Conservation (phyloP, 225 moss, liverwort and hornwort species). For the Pseudoscleropodium purum region DNA sequence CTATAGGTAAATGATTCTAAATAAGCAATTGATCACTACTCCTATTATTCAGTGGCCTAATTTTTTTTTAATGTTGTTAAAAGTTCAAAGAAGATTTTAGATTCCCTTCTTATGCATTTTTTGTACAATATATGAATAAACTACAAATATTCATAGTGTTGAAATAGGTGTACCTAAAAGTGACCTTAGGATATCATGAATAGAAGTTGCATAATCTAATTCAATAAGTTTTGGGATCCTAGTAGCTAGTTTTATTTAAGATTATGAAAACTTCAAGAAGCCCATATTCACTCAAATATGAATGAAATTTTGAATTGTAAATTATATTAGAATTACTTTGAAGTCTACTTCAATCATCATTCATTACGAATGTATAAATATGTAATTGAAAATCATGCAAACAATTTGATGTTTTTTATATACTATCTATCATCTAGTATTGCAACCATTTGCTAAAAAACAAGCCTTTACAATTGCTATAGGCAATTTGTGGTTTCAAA, state of each 20-base stretch:
- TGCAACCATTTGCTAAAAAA: not conserved
- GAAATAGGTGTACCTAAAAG: not conserved
- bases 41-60: not conserved
- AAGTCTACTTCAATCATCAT: not conserved
- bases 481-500: not conserved
- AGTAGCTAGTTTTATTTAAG: rapidly evolving
- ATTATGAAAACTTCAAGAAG: not conserved
- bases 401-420: not conserved
- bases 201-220: not conserved
- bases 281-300: rapidly evolving
- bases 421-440: not conserved
- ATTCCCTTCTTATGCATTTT: no score
- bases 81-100: rapidly evolving
- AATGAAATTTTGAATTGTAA: not conserved
- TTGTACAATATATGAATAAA: not conserved
- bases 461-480: no score
- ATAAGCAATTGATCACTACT: not conserved
- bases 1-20: rapidly evolving
- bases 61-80: not conserved
- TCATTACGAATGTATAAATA: not conserved
- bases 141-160: not conserved
- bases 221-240: not conserved
- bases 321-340: not conserved
- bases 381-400: not conserved
- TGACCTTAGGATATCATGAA: rapidly evolving